Conservation (phyloP, 805 yeast genomes). For the Starmerella sirachaensis region DNA sequence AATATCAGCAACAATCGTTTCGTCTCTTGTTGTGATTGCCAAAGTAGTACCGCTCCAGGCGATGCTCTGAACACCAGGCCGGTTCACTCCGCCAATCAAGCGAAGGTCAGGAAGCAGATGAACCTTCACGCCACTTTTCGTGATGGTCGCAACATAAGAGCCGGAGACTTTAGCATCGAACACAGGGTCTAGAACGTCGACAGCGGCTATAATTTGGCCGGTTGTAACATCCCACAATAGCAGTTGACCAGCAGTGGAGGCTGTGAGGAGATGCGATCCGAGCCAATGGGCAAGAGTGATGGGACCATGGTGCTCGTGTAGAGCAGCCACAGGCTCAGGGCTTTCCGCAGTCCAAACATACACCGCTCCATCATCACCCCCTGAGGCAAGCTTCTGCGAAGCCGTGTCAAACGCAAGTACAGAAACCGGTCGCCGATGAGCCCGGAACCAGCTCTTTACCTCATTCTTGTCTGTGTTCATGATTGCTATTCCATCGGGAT, state of each 20-base stretch:
- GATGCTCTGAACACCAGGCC: conserved; percentile 3
- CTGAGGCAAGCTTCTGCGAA: conserved; percentile 50
- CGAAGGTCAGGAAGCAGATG: neutral
- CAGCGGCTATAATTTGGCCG: neutral
- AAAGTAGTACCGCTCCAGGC: conserved; percentile 3
- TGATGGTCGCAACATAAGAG: conserved; percentile 5
- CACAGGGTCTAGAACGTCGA: conserved; percentile 7
- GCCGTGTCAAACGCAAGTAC: conserved; percentile 41
- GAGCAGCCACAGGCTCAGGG: conserved; percentile 20
- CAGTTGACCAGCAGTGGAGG: conserved; percentile 11
- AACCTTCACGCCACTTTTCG: conserved; percentile 3
- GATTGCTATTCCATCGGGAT: conserved; percentile 2
- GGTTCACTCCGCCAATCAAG: neutral
- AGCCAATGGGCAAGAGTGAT: conserved; percentile 19
- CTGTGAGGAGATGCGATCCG: conserved; percentile 14
- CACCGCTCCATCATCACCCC: conserved; percentile 64
- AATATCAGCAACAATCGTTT: neutral
- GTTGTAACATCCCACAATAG: conserved; percentile 11
- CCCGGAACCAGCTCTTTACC: neutral
- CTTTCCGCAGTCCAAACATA: conserved; percentile 66
- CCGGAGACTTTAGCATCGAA: neutral
- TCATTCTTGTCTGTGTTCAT: neutral
- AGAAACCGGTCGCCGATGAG: conserved; percentile 34
- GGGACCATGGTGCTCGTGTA: conserved; percentile 23
- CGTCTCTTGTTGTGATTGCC: conserved; percentile 2